Evolutionary conservation across 1,139 yeast genomes (phyloP).

Genomic region (Hanseniaspora sp.): DNA sequence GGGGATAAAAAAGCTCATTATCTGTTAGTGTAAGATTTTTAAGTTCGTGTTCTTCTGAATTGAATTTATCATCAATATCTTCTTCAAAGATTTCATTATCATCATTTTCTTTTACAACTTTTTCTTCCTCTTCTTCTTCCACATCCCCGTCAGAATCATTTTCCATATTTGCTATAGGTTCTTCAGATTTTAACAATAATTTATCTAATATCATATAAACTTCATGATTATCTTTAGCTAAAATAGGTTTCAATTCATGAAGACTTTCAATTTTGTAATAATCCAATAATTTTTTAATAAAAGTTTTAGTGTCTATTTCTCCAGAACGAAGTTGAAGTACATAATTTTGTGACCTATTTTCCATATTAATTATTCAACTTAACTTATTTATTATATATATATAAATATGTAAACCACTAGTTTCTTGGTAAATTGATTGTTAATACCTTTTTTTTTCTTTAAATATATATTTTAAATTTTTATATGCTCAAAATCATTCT

Average conservation of each 20-base stretch:
- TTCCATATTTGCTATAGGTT: conserved; percentile 16
- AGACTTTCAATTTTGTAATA: neutral
- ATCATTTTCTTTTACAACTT: conserved; percentile 18
- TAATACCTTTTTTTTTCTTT: too few relatives aligned
- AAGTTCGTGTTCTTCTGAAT: conserved; percentile 23
- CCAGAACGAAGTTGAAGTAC: conserved; percentile 5
- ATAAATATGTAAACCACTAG: too few relatives aligned
- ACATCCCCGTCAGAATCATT: neutral
- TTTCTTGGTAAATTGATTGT: too few relatives aligned
- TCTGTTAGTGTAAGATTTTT: conserved; percentile 16
- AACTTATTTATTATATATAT: too few relatives aligned
- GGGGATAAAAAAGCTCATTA: conserved; percentile 38
- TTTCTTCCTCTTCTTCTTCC: conserved; percentile 18
- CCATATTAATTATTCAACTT: neutral
- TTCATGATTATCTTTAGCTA: neutral
- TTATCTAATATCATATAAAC: neutral
- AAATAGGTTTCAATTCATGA: conserved; percentile 3
- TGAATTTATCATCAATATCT: conserved; percentile 26
- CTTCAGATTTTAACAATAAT: conserved; percentile 3
- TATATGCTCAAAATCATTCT: too few relatives aligned
- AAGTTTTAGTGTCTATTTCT: neutral
- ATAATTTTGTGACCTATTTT: neutral
- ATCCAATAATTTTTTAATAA: neutral
- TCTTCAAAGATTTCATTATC: conserved; percentile 20
- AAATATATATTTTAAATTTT: too few relatives aligned